Evolutionary conservation across 83 land plant genomes (phyloP).

Genomic region (Picea engelmannii): DNA sequence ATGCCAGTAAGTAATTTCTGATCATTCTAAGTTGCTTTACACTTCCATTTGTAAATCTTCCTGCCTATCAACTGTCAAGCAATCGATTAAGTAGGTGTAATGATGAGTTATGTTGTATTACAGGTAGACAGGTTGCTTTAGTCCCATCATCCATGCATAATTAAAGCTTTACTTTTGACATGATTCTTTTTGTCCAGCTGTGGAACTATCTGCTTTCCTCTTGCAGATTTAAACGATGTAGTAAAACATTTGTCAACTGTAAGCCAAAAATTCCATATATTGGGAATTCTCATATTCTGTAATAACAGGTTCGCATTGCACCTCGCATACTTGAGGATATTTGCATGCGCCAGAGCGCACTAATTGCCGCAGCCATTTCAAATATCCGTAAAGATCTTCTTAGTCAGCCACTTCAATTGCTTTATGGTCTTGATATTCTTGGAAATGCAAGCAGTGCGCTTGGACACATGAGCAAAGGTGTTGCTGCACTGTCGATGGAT

Average conservation of each 20-base stretch:
- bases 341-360: slow-evolving; percentile 90
- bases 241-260: neutral
- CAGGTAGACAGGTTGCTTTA: neutral
- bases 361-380: slow-evolving; percentile 70
- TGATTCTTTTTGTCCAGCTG: neutral
- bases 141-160: neutral
- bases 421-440: slow-evolving; percentile 93
- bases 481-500: slow-evolving; percentile 99
- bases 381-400: slow-evolving; percentile 92
- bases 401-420: slow-evolving; percentile 89
- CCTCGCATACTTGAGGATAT: slow-evolving; percentile 81
- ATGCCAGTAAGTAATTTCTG: slow-evolving; percentile 66
- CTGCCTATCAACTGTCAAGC: neutral
- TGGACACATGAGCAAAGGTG: slow-evolving; percentile 99
- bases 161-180: neutral
- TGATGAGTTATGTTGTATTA: neutral
- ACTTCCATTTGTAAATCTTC: slow-evolving; percentile 12
- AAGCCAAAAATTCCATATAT: neutral
- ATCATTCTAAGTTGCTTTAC: neutral
- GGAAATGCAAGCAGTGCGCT: slow-evolving; percentile 99
- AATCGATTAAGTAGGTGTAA: neutral
- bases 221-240: neutral
- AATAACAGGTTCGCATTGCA: slow-evolving; percentile 71
- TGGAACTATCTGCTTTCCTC: neutral
- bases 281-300: neutral